Base-by-base conservation (phyloP, 331 rosid species). In the Ulmus americana region DNA sequence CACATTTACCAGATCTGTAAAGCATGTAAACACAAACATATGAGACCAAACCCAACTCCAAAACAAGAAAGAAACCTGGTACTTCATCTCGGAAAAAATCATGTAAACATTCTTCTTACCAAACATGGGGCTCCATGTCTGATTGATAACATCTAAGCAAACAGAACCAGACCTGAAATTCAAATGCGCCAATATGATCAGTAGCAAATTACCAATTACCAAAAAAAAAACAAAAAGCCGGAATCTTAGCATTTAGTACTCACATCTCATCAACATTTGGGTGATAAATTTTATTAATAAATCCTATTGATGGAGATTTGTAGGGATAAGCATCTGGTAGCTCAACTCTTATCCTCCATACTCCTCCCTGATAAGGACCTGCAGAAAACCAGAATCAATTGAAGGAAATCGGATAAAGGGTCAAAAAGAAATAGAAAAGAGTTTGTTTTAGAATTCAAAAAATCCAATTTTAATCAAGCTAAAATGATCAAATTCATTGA, bases 191-290 rank as follows among this genome's bases (percentile, higher is more conserved):
- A 65, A 61, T 8, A 63, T 18, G 54, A 55, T 71, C 62, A 70
- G 64, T 22, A 39, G 62, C 5, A 51, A 61, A 72, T 49, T 43
- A 63, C 55, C 52, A 41, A 67, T 39, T 6, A 50, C 10, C 59
- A 49, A 72, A 6, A 4, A 5, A 3, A 40, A n/a, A 59, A n/a
- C n/a, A 62, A 45, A 45, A 67, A 40, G 51, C 44, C 43, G 16
- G 35, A 50, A 44, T 62, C 13, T 15, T 39, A 68, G 56, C 20
- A 58, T 41, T 56, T 59, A 67, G 53, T 61, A 84, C 97, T 89
- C 87, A 92, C 98, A 80, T 74, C 72, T 89, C 95, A 82, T 92
- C 98, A 50, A 89, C 95, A 85, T 92, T 92, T 72, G 98, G 98
- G 88, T 92, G 98, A 79, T 82, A 92, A 55, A 92, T 85, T 82